These are phyloP conservation scores for Sporothrix protearum DNA, from an alignment of 2,329 filamentous ascomycete species.

Conservation along the genomic window DNA sequence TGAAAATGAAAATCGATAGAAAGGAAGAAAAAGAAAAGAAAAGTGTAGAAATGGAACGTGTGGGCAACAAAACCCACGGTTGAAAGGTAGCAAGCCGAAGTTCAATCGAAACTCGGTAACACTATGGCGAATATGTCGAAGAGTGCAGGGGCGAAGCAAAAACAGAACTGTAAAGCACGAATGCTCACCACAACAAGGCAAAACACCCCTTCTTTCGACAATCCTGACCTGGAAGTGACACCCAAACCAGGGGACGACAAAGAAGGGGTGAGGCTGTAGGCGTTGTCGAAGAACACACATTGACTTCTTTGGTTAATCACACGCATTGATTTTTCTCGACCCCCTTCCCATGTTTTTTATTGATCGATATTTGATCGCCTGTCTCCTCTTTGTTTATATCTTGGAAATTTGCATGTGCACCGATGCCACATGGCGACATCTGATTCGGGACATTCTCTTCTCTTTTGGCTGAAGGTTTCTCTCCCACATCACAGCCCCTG, in stretches of 20 bases:
- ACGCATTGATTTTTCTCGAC: background rate
- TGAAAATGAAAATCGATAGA: background rate
- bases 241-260: slow-evolving; percentile 8
- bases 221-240: background rate
- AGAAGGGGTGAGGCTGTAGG: slow-evolving; percentile 7
- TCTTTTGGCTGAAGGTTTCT: background rate
- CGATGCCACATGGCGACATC: background rate
- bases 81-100: background rate
- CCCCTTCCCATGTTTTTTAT: background rate
- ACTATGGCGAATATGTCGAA: background rate
- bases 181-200: slow-evolving; percentile 3
- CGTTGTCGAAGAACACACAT: slow-evolving; percentile 3
- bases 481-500: background rate
- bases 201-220: background rate
- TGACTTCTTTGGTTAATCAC: slow-evolving; percentile 8
- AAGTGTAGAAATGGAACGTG: background rate
- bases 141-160: background rate
- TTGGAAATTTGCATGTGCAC: background rate
- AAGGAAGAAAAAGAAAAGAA: background rate
- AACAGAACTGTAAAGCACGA: background rate
- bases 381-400: too few relatives aligned
- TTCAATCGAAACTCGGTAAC: too few relatives aligned
- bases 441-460: background rate
- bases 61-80: too few relatives aligned
- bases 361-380: background rate